A percentile compares a stretch with the other conserved stretches of the same genome.
Conservation (phyloP, 345 rosid genomes). For the Camelina neglecta region DNA sequence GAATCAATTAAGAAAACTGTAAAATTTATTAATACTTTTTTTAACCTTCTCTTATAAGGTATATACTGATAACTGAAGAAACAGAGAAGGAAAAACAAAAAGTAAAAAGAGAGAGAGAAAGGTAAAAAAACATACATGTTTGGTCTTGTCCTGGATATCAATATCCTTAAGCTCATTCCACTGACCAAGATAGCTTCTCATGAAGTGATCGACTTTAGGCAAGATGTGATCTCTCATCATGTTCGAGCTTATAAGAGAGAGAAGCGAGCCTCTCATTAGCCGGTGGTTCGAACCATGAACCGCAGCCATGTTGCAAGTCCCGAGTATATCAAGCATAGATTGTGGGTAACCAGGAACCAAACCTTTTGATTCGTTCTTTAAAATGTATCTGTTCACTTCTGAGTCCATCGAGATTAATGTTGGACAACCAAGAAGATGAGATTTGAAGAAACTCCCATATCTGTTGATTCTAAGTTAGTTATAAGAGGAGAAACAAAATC, state of each 20-base stretch:
- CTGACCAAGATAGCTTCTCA: conserved; percentile 61
- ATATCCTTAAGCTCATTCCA: conserved; percentile 56
- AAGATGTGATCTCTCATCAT: conserved; percentile 62
- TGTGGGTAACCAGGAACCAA: conserved; percentile 92
- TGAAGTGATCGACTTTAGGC: conserved; percentile 63
- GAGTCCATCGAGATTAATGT: conserved; percentile 80
- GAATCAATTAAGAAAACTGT: background rate
- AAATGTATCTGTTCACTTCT: conserved; percentile 75
- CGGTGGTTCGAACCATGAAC: conserved; percentile 79
- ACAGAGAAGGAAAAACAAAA: background rate
- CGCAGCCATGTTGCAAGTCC: conserved; percentile 77
- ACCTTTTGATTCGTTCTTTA: conserved; percentile 82
- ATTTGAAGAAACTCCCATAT: conserved; percentile 76
- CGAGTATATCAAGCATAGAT: conserved; percentile 80
- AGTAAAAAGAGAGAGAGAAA: background rate
- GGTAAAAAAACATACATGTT: conserved; percentile 51
- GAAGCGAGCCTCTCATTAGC: conserved; percentile 69
- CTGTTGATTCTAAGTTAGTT: conserved; percentile 42
- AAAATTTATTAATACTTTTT: no score
- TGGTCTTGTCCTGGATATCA: conserved; percentile 79
- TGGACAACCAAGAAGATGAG: conserved; percentile 89
- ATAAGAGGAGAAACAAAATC: background rate
- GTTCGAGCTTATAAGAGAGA: conserved; percentile 64
- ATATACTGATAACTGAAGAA: background rate
- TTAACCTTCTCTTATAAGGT: background rate